Evolutionary conservation across 148 eudicot genomes (phyloP), one percentile per base, ranked within the genome.

Genomic region (Fagopyrum tataricum): DNA sequence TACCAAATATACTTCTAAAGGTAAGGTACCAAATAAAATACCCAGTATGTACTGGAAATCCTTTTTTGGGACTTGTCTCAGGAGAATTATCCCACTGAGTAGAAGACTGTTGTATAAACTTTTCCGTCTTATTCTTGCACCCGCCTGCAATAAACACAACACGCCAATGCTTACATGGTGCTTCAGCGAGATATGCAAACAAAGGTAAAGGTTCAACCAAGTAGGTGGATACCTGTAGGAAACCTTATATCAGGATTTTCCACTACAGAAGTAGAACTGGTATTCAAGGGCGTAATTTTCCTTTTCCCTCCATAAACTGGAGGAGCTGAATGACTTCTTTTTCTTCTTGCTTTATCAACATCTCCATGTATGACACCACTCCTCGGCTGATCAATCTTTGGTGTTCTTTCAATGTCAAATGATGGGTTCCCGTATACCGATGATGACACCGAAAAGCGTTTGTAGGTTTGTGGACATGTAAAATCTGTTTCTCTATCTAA

Each of bases 321-420:
- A 58, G 99, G 99, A 69, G 97, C 94, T 71, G 97, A 92, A 74
- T 85, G 82, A 84, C 97, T 90, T 88, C 97, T 91, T 75, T 77
- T 72, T 44, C 79, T 74, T 71, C 85, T 70, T 66, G n/a, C 70
- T 66, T 74, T 74, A 58, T 70, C 59, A 31, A 20, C 51, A 73
- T 31, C 69, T 8, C 31, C 17, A 37, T 37, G 43, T 64, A 14
- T 39, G 69, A 64, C 39, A 64, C 39, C 11, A 64, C 44, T 76
- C 72, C 77, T 70, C 49, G 73, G 44, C 72, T 67, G 23, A 40
- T 3, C 70, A 77, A 56, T 37, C n/a, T 64, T 37, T 64, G 69
- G 43, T 39, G 39, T 6, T 31, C 69, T 37, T 64, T 64, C 20
- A 64, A 37, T 43, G 14, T 64, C 43, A 64, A 39, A 5, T 37